A percentile compares a stretch with the other conserved stretches of the same genome.
These are phyloP conservation scores for Ogataea parapolymorpha DNA, from an alignment of 805 yeast species.

Conservation along the genomic window DNA sequence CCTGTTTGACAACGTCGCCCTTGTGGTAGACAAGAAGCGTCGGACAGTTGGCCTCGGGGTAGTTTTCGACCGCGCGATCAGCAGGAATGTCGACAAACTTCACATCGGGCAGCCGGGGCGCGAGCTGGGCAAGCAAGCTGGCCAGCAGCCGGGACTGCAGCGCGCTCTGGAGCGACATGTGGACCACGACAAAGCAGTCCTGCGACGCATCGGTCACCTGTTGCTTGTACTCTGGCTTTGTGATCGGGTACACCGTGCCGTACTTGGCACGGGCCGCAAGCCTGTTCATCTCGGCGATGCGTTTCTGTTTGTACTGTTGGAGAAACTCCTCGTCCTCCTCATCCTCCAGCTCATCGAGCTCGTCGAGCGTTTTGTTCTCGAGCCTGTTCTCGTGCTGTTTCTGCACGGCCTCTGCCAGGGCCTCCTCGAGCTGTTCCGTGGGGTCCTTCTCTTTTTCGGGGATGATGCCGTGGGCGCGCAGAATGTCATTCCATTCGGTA, in stretches of 20 bases:
- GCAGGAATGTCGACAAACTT: constrained; percentile 94
- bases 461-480: constrained; percentile 84
- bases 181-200: constrained; percentile 66
- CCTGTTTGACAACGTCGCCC: constrained; percentile 75
- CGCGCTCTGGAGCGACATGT: constrained; percentile 64
- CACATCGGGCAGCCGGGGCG: constrained; percentile 70
- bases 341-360: constrained; percentile 82
- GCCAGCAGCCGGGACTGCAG: constrained; percentile 72
- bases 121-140: constrained; percentile 52
- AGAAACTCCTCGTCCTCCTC: constrained; percentile 92
- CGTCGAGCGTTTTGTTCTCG: constrained; percentile 73
- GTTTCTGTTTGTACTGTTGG: constrained; percentile 67
- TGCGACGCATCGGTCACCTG: constrained; percentile 84
- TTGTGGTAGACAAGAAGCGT: constrained; percentile 80
- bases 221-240: constrained; percentile 81
- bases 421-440: constrained; percentile 80
- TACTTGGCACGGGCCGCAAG: constrained; percentile 54
- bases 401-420: constrained; percentile 75
- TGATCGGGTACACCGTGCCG: constrained; percentile 74
- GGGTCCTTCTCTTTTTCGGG: constrained; percentile 92
- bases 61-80: constrained; percentile 84
- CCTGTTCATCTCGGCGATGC: constrained; percentile 70
- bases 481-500: constrained; percentile 97
- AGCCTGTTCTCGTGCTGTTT: constrained; percentile 80
- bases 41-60: constrained; percentile 89